Evolutionary conservation across 352 stramenopile species (phyloP).

Genomic region (Pythium vanterpoolii): DNA sequence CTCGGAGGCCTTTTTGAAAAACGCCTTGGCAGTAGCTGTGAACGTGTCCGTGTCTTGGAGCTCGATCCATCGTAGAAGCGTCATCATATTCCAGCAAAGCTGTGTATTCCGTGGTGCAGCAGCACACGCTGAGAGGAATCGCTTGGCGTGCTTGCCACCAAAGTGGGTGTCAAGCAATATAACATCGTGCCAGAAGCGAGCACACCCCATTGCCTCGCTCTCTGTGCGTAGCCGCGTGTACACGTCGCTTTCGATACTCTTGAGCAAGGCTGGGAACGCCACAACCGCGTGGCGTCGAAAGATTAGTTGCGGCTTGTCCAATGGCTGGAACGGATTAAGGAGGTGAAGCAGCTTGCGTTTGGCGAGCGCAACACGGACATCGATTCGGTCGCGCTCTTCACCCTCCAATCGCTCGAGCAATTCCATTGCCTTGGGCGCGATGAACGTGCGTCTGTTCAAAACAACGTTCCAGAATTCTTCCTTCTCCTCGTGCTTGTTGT

Average conservation of each 20-base stretch:
- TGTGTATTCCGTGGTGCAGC: conserved; percentile 25
- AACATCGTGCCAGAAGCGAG: conserved; percentile 63
- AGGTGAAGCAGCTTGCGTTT: conserved; percentile 49
- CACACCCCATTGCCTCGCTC: conserved; percentile 37
- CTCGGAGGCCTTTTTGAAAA: conserved; percentile 42
- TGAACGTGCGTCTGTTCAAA: conserved; percentile 52
- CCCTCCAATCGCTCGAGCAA: conserved; percentile 57
- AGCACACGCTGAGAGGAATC: conserved; percentile 36
- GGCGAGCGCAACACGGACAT: conserved; percentile 50
- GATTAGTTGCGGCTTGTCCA: conserved; percentile 38
- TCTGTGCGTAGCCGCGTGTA: conserved; percentile 16
- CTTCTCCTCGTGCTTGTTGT: conserved; percentile 46
- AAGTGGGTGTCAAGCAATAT: conserved; percentile 33
- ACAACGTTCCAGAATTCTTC: conserved; percentile 79
- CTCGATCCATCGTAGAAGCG: conserved; percentile 54
- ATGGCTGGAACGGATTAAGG: conserved; percentile 51
- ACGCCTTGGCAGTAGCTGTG: conserved; percentile 35
- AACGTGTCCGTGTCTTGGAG: conserved; percentile 50
- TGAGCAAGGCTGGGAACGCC: neutral
- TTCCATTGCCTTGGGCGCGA: conserved; percentile 50
- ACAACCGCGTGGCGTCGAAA: conserved; percentile 46
- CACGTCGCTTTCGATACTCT: neutral
- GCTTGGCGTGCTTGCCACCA: conserved; percentile 29
- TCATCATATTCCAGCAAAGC: conserved; percentile 40
- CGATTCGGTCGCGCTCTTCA: conserved; percentile 45